Evolutionary conservation across 139 green algal species (phyloP), one percentile per base, ranked within the genome.

Genomic region (Chlorella vulgaris): DNA sequence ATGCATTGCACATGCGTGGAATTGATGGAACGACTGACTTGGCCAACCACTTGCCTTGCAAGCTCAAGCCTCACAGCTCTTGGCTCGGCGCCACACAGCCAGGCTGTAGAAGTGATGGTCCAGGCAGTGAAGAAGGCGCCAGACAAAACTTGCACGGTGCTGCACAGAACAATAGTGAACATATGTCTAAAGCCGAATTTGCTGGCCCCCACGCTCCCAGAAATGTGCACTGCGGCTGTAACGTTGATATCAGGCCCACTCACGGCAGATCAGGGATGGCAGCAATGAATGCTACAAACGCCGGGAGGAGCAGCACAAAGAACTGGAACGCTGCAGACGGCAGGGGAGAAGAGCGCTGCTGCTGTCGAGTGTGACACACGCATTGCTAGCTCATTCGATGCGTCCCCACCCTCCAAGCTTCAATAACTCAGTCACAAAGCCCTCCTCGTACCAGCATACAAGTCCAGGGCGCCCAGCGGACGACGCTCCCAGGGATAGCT

Each of bases 401-500:
- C n/a, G n/a, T n/a, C n/a, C n/a, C n/a, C n/a, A n/a, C n/a, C n/a
- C n/a, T n/a, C n/a, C n/a, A n/a, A n/a, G 31, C 63, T 33, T 31
- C 65, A 58, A 24, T 58, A 58, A 3, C 18, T 1, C 33, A 61
- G 39, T 74, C n/a, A n/a, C n/a, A n/a, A n/a, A n/a, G n/a, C n/a
- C n/a, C n/a, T n/a, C n/a, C n/a, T 36, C 35, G 8, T n/a, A 15
- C 31, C 75, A 29, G 61, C 75, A 42, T 76, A 82, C 29, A 28
- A 74, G 43, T 82, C 76, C 29, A 66, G 42, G 18, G 63, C 42
- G 3, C 63, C 63, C 31, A 82, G 76, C 42, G 76, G 62, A 24
- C 76, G 76, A 8, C n/a, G 28, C 43, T 82, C 76, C 76, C 76
- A 82, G 22, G 13, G 47, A 58, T 24, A 58, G 47, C 15, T 58